Evolutionary conservation across 352 stramenopile species (phyloP), one percentile per base, ranked within the genome.

Genomic region (Pythium dissimile): DNA sequence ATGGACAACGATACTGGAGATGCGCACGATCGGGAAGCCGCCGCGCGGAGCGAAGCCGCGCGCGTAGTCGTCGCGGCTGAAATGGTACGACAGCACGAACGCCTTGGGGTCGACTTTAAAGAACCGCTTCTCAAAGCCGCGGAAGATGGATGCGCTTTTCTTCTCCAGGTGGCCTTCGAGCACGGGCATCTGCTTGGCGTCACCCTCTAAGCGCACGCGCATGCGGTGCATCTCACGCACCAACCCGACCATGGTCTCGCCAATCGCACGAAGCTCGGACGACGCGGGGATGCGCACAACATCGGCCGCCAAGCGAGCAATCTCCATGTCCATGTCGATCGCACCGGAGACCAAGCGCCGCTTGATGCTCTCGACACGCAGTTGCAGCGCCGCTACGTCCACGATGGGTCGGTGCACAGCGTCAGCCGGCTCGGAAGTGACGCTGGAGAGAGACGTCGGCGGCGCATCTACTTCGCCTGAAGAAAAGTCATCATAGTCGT

Each of bases 81-180:
- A 86, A 53, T 86, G 77, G 50, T 89, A 89, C 46, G 75, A 84
- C 11, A 89, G 52, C 13, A 86, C 71, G 35, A 78, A 83, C 20
- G 80, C 87, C 66, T 77, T 83, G 15, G 80, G 54, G 60, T 89
- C 80, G 3, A 88, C 77, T 37, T 75, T 82, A 55, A 89, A 88
- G 64, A 70, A 89, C 24, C 80, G 62, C 44, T 71, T 67, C 53
- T 89, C 80, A 75, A 78, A 89, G 13, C 77, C 80, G 15, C 80
- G 77, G 43, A 87, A 88, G 41, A 89, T 86, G 7, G 80, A 89
- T 47, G 75, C 77, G 49, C 80, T 89, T 59, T 89, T 89, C 63
- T 88, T 87, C 38, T 89, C 80, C 24, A 89, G 54, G 46, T 79
- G 64, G n/a, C 80, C 80, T 63, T 89, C 77, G 16, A 89, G 61